Evolutionary conservation across 2,329 filamentous ascomycete species (phyloP).

Genomic region (Verticillium zaregamsianum): DNA sequence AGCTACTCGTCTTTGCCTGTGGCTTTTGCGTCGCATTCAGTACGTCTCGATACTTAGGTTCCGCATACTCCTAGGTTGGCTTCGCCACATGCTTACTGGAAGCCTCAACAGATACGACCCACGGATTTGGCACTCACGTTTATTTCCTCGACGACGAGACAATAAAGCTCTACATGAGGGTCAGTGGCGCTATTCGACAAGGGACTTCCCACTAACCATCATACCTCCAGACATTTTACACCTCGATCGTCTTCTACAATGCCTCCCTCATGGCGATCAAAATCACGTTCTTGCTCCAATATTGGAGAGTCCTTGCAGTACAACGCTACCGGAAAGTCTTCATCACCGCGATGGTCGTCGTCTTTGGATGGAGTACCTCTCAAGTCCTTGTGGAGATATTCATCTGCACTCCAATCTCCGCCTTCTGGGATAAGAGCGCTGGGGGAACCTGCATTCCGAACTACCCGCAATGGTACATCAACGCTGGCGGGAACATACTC

Average conservation of each 20-base stretch:
- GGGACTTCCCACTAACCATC: no score
- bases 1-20: background rate
- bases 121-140: no score
- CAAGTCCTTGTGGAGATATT: slow-evolving; percentile 21
- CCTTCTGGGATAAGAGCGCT: slow-evolving; percentile 19
- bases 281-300: slow-evolving; percentile 21
- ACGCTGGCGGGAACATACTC: slow-evolving; percentile 17
- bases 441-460: slow-evolving; percentile 16
- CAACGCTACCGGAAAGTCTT: slow-evolving; percentile 17
- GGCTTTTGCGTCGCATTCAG: background rate
- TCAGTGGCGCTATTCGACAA: no score
- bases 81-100: no score
- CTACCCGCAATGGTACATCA: slow-evolving; percentile 18
- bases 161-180: no score
- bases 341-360: slow-evolving; percentile 18
- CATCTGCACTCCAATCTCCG: slow-evolving; percentile 20
- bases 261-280: slow-evolving; percentile 16
- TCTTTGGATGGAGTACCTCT: slow-evolving; percentile 20
- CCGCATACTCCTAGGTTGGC: no score
- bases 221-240: slow-evolving; percentile 14
- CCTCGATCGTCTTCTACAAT: slow-evolving; percentile 18
- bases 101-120: no score
- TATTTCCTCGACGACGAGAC: no score
- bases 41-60: no score
- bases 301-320: slow-evolving; percentile 22